Conservation (phyloP, 2,329 filamentous ascomycete species). For the Fusarium keratoplasticum region DNA sequence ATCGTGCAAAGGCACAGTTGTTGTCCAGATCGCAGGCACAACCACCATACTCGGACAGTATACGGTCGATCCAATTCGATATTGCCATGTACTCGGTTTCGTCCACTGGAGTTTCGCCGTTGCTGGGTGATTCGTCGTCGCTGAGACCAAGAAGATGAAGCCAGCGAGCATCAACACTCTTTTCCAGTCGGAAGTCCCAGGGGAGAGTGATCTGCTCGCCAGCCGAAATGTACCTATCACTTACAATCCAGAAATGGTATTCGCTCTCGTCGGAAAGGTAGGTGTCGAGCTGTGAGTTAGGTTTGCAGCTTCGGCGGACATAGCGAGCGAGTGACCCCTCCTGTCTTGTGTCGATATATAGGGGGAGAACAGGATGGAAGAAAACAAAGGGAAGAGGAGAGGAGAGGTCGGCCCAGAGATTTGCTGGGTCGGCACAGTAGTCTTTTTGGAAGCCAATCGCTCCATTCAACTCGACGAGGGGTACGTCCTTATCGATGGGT, state of each 20-base stretch:
- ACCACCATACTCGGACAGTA: constrained; percentile 82
- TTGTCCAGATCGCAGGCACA: constrained; percentile 77
- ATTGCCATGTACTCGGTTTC: constrained; percentile 71
- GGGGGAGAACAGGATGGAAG: constrained; percentile 87
- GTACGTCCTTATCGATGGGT: constrained; percentile 67
- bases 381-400: constrained; percentile 81
- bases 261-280: constrained; percentile 82
- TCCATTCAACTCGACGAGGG: constrained; percentile 79
- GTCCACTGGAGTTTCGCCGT: constrained; percentile 66
- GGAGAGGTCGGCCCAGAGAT: constrained; percentile 75
- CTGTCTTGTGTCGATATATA: constrained; percentile 91
- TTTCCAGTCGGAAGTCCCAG: constrained; percentile 76
- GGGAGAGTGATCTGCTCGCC: constrained; percentile 72
- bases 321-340: constrained; percentile 90
- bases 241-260: constrained; percentile 94
- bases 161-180: constrained; percentile 64
- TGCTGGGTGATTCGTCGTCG: constrained; percentile 65
- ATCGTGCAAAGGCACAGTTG: constrained; percentile 73
- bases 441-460: constrained; percentile 79
- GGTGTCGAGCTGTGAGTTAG: constrained; percentile 90
- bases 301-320: constrained; percentile 89
- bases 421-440: constrained; percentile 74
- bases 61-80: constrained; percentile 73
- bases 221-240: constrained; percentile 78
- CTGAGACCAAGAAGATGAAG: constrained; percentile 70